phyloP scores from a whole-genome alignment of 2,329 filamentous ascomycete species.

The Ophiostoma piceae region DNA sequence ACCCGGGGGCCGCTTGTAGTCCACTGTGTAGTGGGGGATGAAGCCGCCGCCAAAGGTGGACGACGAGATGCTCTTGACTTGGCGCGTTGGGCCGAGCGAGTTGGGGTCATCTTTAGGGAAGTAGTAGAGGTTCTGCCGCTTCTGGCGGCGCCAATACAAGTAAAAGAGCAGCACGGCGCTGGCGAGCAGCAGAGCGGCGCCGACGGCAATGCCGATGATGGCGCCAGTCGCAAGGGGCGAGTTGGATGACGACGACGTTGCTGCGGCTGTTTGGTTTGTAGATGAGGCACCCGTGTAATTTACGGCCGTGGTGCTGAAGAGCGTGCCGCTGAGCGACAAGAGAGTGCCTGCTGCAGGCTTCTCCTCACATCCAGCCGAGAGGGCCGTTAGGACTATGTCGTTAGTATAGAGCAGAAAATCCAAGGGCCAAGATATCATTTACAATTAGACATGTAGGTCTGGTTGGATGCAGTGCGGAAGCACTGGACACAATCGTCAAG shows the following conservation, averaged over 20 bases:
- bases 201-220: slow-evolving; percentile 51
- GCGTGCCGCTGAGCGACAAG: slow-evolving; percentile 40
- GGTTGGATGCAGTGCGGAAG: slow-evolving; percentile 37
- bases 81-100: neutral
- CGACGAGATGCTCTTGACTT: neutral
- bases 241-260: slow-evolving; percentile 21
- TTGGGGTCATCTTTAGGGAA: neutral
- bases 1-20: slow-evolving; percentile 31
- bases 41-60: slow-evolving; percentile 15
- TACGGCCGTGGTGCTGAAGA: slow-evolving; percentile 39
- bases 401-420: slow-evolving; percentile 37
- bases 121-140: slow-evolving; percentile 24
- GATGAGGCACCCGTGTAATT: slow-evolving; percentile 37
- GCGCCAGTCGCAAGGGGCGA: slow-evolving; percentile 41
- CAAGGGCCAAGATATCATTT: slow-evolving; percentile 38
- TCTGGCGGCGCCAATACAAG: slow-evolving; percentile 45
- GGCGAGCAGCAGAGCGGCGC: slow-evolving; percentile 41
- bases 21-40: slow-evolving; percentile 32
- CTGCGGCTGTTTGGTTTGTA: slow-evolving; percentile 31
- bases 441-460: slow-evolving; percentile 28
- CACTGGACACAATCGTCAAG: neutral
- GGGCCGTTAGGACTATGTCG: slow-evolving; percentile 42
- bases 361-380: slow-evolving; percentile 46
- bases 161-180: slow-evolving; percentile 42
- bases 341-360: slow-evolving; percentile 37